Percentiles rank a stretch among this genome's conserved stretches.
phyloP scores from a whole-genome alignment of 164 flowering plant species.

The Platanus orientalis region DNA sequence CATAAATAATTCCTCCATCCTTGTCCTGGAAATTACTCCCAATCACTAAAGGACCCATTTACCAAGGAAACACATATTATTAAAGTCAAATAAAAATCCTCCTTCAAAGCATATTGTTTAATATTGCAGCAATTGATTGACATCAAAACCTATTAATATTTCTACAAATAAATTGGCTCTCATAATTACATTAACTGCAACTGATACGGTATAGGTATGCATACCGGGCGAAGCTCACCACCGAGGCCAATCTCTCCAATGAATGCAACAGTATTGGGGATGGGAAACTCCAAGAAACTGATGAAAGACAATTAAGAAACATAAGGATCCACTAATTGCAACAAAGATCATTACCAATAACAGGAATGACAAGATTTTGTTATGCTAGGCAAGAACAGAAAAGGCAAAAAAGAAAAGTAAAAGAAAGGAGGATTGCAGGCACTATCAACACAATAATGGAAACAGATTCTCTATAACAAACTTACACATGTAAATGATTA shows the following conservation, averaged over 20 bases:
- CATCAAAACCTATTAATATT: not conserved
- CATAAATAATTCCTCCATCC: too few relatives aligned
- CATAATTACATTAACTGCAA: not conserved
- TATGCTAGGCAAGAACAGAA: not conserved
- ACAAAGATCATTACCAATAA: not conserved
- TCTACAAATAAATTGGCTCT: not conserved
- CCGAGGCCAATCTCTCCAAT: conserved; percentile 94
- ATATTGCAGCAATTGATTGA: not conserved
- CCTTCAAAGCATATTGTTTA: not conserved
- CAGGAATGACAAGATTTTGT: not conserved
- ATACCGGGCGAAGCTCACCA: conserved; percentile 91
- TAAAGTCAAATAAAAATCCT: too few relatives aligned
- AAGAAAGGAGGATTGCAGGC: too few relatives aligned
- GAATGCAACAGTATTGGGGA: conserved; percentile 77
- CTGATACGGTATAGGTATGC: conserved; percentile 12
- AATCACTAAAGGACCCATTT: too few relatives aligned
- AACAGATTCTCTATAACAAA: too few relatives aligned
- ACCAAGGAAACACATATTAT: too few relatives aligned
- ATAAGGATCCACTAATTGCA: not conserved
- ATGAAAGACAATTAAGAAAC: not conserved
- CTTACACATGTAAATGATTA: not conserved
- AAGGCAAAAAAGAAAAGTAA: not conserved
- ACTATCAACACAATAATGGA: too few relatives aligned
- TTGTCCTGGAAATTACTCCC: too few relatives aligned
- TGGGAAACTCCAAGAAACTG: conserved; percentile 85